Percentiles rank a stretch among this genome's conserved stretches.
These are phyloP conservation scores for Cytidiella melzeri DNA, from an alignment of 768 basidiomycete species.

Conservation along the genomic window DNA sequence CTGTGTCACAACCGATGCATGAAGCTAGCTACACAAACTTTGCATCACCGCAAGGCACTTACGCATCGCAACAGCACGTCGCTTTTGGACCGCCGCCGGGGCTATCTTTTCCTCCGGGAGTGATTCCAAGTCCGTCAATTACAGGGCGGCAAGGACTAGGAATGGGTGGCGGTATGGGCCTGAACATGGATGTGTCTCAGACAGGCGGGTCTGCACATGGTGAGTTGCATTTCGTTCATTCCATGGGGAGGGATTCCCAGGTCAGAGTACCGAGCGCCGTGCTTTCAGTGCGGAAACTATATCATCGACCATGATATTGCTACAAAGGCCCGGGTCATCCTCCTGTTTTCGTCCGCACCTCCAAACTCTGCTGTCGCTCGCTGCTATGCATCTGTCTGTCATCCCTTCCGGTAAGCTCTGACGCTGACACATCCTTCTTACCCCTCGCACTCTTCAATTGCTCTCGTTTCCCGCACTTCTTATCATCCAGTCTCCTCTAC, in stretches of 20 bases:
- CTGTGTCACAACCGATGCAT: constrained; percentile 21
- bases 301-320: constrained; percentile 59
- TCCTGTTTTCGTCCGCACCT: constrained; percentile 16
- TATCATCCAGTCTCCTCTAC: constrained; percentile 16
- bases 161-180: constrained; percentile 17
- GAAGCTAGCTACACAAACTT: constrained; percentile 16
- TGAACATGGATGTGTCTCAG: constrained; percentile 26
- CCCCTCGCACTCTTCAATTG: constrained; percentile 19
- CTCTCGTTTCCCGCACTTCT: constrained; percentile 9
- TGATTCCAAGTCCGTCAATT: constrained; percentile 29
- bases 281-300: constrained; percentile 86
- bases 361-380: constrained; percentile 30
- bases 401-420: constrained; percentile 22
- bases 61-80: constrained; percentile 12
- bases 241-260: constrained; percentile 71
- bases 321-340: constrained; percentile 19
- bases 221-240: constrained; percentile 54
- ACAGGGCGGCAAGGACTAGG: constrained; percentile 18
- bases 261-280: constrained; percentile 85
- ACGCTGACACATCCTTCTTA: constrained; percentile 27
- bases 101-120: constrained; percentile 38
- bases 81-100: constrained; percentile 60
- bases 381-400: constrained; percentile 21
- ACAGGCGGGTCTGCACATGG: constrained; percentile 45
- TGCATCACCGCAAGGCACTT: constrained; percentile 12